Percentiles rank a stretch among this genome's conserved stretches.
Evolutionary conservation across 345 rosid species (phyloP).

Genomic region (Limnanthes douglasii): DNA sequence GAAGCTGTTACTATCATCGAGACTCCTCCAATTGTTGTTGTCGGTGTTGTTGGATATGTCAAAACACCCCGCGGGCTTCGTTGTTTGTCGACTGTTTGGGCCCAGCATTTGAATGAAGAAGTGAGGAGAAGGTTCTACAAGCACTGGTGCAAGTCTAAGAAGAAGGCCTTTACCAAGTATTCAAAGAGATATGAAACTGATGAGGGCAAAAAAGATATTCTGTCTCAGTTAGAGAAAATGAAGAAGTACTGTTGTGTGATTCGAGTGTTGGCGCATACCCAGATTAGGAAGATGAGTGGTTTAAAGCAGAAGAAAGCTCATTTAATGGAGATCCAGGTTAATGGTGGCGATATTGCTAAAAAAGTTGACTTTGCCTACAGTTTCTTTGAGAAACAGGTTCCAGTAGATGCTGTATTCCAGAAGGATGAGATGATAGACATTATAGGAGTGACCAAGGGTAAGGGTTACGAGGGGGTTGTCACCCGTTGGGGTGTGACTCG

Average conservation of each 20-base stretch:
- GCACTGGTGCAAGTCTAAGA: slow-evolving; percentile 65
- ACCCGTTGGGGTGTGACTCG: slow-evolving; percentile 78
- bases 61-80: slow-evolving; percentile 57
- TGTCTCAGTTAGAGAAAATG: slow-evolving; percentile 44
- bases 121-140: slow-evolving; percentile 51
- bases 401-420: slow-evolving; percentile 49
- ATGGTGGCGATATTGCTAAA: slow-evolving; percentile 46
- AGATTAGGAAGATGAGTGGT: slow-evolving; percentile 65
- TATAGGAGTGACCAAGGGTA: slow-evolving; percentile 66
- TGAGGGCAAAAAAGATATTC: slow-evolving; percentile 42
- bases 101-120: slow-evolving; percentile 61
- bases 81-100: slow-evolving; percentile 52
- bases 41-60: slow-evolving; percentile 61
- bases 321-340: slow-evolving; percentile 64
- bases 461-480: slow-evolving; percentile 64
- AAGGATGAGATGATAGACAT: slow-evolving; percentile 68
- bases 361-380: slow-evolving; percentile 55
- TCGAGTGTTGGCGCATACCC: slow-evolving; percentile 57
- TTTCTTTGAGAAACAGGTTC: slow-evolving; percentile 62
- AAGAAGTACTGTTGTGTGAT: slow-evolving; percentile 46
- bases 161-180: slow-evolving; percentile 58
- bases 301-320: slow-evolving; percentile 69
- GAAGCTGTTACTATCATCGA: slow-evolving; percentile 59
- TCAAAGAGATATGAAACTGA: slow-evolving; percentile 32
- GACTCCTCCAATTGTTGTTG: slow-evolving; percentile 56